Percentiles rank a stretch among this genome's conserved stretches.
These are phyloP conservation scores for Pichia sp. DNA, from an alignment of 1,139 yeast species.

Conservation along the genomic window DNA sequence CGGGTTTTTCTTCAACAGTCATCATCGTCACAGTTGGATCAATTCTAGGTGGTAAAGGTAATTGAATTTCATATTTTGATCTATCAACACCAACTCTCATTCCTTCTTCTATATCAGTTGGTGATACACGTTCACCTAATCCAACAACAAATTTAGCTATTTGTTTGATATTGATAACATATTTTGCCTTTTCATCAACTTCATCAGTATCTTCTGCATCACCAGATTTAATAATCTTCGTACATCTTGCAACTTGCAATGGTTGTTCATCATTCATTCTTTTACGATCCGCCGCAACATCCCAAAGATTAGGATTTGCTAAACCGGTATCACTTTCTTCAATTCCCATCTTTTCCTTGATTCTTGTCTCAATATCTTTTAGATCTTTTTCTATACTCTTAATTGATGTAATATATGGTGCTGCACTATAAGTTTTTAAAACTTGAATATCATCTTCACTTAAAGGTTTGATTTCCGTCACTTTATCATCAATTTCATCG, in stretches of 20 bases:
- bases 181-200: constrained; percentile 77
- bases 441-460: constrained; percentile 97
- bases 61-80: constrained; percentile 90
- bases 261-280: constrained; percentile 93
- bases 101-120: constrained; percentile 98
- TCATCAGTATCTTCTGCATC: constrained; percentile 28
- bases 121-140: constrained; percentile 92
- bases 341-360: constrained; percentile 89
- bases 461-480: constrained; percentile 77
- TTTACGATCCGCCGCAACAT: constrained; percentile 92
- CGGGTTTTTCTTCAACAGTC: constrained; percentile 99
- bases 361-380: constrained; percentile 72
- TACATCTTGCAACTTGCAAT: constrained; percentile 95
- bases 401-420: constrained; percentile 81
- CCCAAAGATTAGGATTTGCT: constrained; percentile 96
- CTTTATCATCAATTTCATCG: constrained; percentile 42
- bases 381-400: constrained; percentile 82
- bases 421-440: constrained; percentile 92
- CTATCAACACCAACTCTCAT: constrained; percentile 99
- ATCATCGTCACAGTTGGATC: constrained; percentile 99
- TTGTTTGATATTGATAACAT: constrained; percentile 93
- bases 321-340: constrained; percentile 95
- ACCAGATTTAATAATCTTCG: constrained; percentile 76
- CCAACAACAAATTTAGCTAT: constrained; percentile 97
- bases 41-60: constrained; percentile 90